A percentile compares a stretch with the other conserved stretches of the same genome.
phyloP scores from a whole-genome alignment of 208 protist species.

The Crithidia thermophila region DNA sequence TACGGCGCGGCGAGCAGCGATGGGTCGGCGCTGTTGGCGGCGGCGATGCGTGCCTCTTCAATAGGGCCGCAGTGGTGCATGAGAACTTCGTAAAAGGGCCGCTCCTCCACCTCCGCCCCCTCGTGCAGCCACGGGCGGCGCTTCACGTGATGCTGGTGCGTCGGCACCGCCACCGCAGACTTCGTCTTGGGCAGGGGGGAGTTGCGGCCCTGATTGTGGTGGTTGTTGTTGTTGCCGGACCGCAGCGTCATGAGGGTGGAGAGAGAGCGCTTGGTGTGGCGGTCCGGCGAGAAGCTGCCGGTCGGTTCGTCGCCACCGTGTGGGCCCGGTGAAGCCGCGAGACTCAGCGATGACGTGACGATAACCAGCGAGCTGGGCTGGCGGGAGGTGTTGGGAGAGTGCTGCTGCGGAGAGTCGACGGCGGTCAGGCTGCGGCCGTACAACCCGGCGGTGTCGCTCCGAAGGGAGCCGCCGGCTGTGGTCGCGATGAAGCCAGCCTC shows the following conservation, averaged over 20 bases:
- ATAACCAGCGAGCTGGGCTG: conserved; percentile 13
- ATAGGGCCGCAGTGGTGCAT: conserved; percentile 37
- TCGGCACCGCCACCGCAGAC: conserved; percentile 2
- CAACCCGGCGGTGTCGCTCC: neutral
- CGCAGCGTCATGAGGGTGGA: conserved; percentile 7
- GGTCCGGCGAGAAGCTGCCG: conserved; percentile 2
- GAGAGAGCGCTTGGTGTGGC: conserved; percentile 11
- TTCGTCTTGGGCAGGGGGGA: neutral
- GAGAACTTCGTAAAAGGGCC: conserved; percentile 53
- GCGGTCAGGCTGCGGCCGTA: neutral
- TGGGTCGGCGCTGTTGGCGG: neutral
- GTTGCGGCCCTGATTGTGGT: neutral
- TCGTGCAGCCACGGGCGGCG: conserved; percentile 40
- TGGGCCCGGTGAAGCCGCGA: conserved; percentile 3
- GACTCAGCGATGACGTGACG: conserved; percentile 9
- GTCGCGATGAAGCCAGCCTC: neutral
- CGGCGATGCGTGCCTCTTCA: conserved; percentile 1
- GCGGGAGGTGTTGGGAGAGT: neutral
- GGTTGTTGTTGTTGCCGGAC: neutral
- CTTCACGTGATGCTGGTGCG: conserved; percentile 33
- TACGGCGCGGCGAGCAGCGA: neutral
- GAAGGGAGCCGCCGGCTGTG: neutral
- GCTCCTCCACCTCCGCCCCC: conserved; percentile 30
- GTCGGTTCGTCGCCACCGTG: neutral
- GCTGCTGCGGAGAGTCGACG: neutral